phyloP scores from a whole-genome alignment of 169 alveolate genomes.

The Babesia microti region DNA sequence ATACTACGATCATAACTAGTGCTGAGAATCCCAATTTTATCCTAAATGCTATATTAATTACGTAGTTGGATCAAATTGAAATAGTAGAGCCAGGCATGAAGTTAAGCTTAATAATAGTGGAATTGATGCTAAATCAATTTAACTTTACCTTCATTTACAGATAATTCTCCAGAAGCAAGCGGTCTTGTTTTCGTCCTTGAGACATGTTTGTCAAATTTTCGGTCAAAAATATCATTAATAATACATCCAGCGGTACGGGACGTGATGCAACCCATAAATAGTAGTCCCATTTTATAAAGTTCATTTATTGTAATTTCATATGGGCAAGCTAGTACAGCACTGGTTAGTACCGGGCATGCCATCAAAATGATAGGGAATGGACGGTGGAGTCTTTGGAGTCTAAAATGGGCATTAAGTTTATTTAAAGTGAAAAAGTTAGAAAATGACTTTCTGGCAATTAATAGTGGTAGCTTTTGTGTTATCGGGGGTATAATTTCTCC shows the following conservation, averaged over 20 bases:
- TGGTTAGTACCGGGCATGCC: conserved; percentile 38
- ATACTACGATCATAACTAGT: conserved; percentile 63
- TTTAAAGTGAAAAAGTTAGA: too few relatives aligned
- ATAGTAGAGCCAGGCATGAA: conserved; percentile 19
- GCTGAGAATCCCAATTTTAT: conserved; percentile 48
- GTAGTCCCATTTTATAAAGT: conserved; percentile 28
- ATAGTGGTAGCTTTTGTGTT: too few relatives aligned
- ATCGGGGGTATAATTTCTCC: too few relatives aligned
- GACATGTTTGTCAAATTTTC: conserved; percentile 63
- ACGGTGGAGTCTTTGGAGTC: conserved; percentile 24
- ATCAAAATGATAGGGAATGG: conserved; percentile 27
- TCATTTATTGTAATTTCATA: conserved; percentile 16
- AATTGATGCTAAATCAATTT: conserved; percentile 11
- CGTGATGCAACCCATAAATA: conserved; percentile 44
- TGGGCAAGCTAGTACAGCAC: conserved; percentile 32
- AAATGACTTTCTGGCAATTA: too few relatives aligned
- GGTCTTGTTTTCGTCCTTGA: conserved; percentile 88
- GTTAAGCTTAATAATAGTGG: conserved; percentile 23
- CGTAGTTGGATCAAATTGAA: conserved; percentile 29
- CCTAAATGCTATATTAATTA: conserved; percentile 3
- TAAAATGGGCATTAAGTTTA: conserved; percentile 10
- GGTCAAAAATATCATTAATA: conserved; percentile 67
- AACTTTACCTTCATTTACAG: conserved; percentile 51
- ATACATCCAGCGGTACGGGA: conserved; percentile 63
- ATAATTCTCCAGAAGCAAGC: conserved; percentile 78